Base-by-base conservation (phyloP, 2,329 filamentous ascomycete genomes). In the Aureobasidium leucospermi region DNA sequence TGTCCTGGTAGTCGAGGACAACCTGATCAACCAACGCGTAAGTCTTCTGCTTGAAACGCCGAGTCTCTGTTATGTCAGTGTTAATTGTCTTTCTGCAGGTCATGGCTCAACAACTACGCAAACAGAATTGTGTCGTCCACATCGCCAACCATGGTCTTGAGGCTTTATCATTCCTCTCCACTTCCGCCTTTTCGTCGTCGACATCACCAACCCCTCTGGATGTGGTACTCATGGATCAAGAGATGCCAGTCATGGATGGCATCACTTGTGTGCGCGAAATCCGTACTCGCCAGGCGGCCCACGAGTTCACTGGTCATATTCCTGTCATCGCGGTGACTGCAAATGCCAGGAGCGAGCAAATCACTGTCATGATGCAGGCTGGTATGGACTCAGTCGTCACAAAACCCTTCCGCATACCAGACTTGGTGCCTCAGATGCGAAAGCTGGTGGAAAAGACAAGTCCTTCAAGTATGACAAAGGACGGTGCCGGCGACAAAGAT, bases 201-300 rank as follows among this genome's bases (percentile, higher is more conserved):
- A n/a, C 19, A 8, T 57, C 55, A 61, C 62, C 63, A 1, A 45
- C 43, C 2, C 53, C 52, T 7, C 15, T 61, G 13, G 43, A 48
- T 7, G 46, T 61, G 11, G 34, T 61, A 2, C 47, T 61, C 7
- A 61, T 61, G 60, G 60, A 61, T 16, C 41, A 62, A 41, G 87
- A 90, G 67, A 90, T 90, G 87, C 87, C 87, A 0, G 79, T 89
- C 42, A 89, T 90, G 87, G 86, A 90, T 66, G 87, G 87, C 47
- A 83, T 87, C 69, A 85, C 85, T 2, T 89, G 87, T 62, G 82
- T 86, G 9, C 78, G 79, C 46, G 80, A 76, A 60, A 89, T 91
- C 55, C 79, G 88, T 16, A 78, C 84, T 59, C 39, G 68, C 31
- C 75, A 90, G 67, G 73, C 73, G 43, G 75, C 80, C 42, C 81